Base-by-base conservation (phyloP, 1,139 yeast genomes). In the Pneumocystis wakefieldiae region DNA sequence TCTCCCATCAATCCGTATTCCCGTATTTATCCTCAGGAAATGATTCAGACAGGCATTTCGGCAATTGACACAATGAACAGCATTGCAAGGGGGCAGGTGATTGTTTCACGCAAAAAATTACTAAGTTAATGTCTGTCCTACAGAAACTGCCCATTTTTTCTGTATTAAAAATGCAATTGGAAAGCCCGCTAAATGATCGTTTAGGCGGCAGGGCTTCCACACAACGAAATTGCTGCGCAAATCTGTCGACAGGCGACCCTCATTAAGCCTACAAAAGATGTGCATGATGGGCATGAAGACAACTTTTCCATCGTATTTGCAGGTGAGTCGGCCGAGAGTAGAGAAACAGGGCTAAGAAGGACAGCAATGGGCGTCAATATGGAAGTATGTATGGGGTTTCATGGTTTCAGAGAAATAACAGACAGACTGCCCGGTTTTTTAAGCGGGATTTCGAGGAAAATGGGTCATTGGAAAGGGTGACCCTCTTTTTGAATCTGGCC, bases 41-140 rank as follows among this genome's bases (percentile, higher is more conserved):
- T 92, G 98, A 92, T 92, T 72, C 90, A 97, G 64, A 92, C 98
- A 36, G 99, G 99, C 82, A 81, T 92, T 69, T 90, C 97, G 61
- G 96, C 98, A 61, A 94, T 92, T 73, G 99, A 92, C 76, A 91
- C 97, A 66, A 92, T 94, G 98, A 94, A 92, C 78, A 91, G 98
- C 58, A 92, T 92, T 81, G 99, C 99, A 67, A 88, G 99, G 83
- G 99, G 99, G 70, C 99, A 92, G 79, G 94, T 94, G 79, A 92
- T 92, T 74, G 98, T 98, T 63, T 92, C 92, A 24, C 15, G 2
- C 2, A 48, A 19, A 24, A 10, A 48, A 48, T 24, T 19, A 12
- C 4, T 24, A 48, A 10, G 8, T 19, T 48, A 48, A 48, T 48
- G 24, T 17, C 7, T 41, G 19, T 48, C 4, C 4, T 41, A 41